Conservation (phyloP, 805 yeast genomes). For the Saccharomycopsis selenospora region DNA sequence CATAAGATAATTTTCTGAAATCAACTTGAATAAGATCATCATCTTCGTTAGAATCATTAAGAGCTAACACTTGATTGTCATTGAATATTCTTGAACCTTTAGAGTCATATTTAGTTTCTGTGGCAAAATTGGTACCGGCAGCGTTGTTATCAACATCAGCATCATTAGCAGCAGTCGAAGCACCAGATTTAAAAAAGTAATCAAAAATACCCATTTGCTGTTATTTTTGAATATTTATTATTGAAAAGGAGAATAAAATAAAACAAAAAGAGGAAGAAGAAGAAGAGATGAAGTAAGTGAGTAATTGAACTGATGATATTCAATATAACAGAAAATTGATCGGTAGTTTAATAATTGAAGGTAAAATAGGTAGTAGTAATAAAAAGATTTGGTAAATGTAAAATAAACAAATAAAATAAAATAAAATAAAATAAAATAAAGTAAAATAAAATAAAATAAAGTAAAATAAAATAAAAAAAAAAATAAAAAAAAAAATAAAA, state of each 20-base stretch:
- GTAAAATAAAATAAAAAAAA: not conserved
- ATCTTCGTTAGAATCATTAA: constrained; percentile 16
- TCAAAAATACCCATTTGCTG: not conserved
- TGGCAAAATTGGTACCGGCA: not conserved
- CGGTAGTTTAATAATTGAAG: too few relatives aligned
- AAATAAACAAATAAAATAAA: not conserved
- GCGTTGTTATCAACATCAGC: not conserved
- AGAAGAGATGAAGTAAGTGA: too few relatives aligned
- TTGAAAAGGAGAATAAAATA: too few relatives aligned
- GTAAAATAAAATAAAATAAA: not conserved
- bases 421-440: not conserved
- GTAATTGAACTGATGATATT: too few relatives aligned
- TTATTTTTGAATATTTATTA: too few relatives aligned
- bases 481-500: not conserved
- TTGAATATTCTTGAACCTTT: constrained; percentile 10
- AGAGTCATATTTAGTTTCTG: constrained; percentile 12
- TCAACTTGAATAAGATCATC: constrained; percentile 19
- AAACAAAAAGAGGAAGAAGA: too few relatives aligned
- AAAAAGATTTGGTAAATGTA: not conserved
- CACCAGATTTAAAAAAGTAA: not conserved
- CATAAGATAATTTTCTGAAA: constrained; percentile 18
- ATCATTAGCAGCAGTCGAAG: not conserved
- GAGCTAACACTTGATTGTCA: constrained; percentile 16
- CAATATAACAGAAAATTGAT: too few relatives aligned
- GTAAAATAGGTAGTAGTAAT: too few relatives aligned